Conservation (phyloP, 2,329 filamentous ascomycete genomes). For the Zymoseptoria pseudotritici region DNA sequence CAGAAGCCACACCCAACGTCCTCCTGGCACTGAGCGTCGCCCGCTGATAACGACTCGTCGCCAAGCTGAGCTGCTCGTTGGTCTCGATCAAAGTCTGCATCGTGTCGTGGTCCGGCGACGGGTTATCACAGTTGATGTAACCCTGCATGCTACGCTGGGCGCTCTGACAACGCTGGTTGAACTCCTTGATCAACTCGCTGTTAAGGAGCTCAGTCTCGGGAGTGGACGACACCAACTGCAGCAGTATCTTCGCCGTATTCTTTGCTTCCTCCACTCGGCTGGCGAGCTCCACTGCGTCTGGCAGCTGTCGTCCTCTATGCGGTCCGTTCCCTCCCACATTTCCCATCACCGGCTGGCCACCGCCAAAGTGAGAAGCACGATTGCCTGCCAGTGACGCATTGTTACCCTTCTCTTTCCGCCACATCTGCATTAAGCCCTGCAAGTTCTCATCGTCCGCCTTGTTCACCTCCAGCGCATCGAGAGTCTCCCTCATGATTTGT, state of each 20-base stretch:
- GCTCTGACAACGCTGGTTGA: conserved; percentile 74
- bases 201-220: conserved; percentile 64
- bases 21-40: conserved; percentile 58
- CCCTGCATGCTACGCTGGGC: conserved; percentile 75
- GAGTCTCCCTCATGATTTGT: conserved; percentile 78
- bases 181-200: conserved; percentile 90
- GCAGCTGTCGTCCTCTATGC: conserved; percentile 33
- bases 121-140: conserved; percentile 75
- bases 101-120: conserved; percentile 82
- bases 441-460: conserved; percentile 70
- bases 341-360: not conserved
- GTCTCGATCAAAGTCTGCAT: conserved; percentile 91
- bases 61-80: conserved; percentile 80
- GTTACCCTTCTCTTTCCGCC: conserved; percentile 71
- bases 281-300: conserved; percentile 67
- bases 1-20: conserved; percentile 26
- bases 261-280: conserved; percentile 82
- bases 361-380: not conserved
- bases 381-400: conserved; percentile 14
- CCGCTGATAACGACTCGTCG: conserved; percentile 76
- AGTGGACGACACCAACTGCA: conserved; percentile 84
- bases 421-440: conserved; percentile 68
- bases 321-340: conserved; percentile 1
- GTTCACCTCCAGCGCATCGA: conserved; percentile 67
- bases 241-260: conserved; percentile 84